Evolutionary conservation across 768 basidiomycete genomes (phyloP).

Genomic region (Daedalea quercina): DNA sequence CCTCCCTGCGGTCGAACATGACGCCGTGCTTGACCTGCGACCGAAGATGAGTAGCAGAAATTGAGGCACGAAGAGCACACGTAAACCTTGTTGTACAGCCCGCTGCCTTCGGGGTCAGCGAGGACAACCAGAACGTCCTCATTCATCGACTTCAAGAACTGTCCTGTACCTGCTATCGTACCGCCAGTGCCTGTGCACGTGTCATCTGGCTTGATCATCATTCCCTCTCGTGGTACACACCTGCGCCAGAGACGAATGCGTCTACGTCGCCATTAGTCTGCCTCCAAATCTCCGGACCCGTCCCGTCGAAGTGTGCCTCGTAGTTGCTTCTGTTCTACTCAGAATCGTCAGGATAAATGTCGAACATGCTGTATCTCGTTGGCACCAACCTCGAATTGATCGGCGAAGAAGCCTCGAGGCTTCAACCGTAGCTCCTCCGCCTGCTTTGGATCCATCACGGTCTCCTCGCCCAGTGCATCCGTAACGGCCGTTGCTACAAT

Average conservation of each 20-base stretch:
- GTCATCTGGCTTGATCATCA: not conserved
- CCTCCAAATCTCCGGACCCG: constrained; percentile 92
- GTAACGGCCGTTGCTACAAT: constrained; percentile 47
- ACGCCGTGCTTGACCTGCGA: constrained; percentile 80
- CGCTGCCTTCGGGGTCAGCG: constrained; percentile 91
- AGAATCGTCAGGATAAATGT: not conserved
- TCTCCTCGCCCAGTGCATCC: constrained; percentile 22
- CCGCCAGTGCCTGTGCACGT: constrained; percentile 80
- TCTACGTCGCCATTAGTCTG: constrained; percentile 80
- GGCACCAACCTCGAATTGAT: constrained; percentile 83
- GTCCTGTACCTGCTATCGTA: constrained; percentile 82
- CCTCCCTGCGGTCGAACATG: constrained; percentile 91
- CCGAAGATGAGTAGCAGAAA: not conserved
- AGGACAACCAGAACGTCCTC: constrained; percentile 63
- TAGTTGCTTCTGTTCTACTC: constrained; percentile 81
- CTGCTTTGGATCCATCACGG: constrained; percentile 24
- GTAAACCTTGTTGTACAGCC: constrained; percentile 84
- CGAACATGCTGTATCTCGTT: not conserved
- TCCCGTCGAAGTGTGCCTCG: constrained; percentile 81
- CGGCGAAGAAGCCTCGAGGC: constrained; percentile 87
- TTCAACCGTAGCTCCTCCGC: constrained; percentile 37
- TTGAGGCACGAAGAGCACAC: not conserved
- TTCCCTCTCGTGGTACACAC: constrained; percentile 19
- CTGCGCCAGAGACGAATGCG: constrained; percentile 89
- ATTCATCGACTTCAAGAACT: constrained; percentile 71